Percentiles rank a stretch among this genome's conserved stretches.
Evolutionary conservation across 2,329 filamentous ascomycete species (phyloP).

Genomic region (Dothideomycetes sp.): DNA sequence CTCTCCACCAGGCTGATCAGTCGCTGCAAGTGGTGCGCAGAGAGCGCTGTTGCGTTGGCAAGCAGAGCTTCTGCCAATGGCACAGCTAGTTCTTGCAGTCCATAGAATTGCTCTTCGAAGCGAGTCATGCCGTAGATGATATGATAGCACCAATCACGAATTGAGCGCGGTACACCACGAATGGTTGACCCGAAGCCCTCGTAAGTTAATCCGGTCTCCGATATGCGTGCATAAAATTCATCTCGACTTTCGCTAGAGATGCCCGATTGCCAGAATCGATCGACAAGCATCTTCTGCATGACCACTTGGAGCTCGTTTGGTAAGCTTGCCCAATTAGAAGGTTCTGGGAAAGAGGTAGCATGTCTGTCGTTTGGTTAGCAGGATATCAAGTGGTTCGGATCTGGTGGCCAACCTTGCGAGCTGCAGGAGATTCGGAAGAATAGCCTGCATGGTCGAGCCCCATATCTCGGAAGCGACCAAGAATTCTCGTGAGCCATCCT

Average conservation of each 20-base stretch:
- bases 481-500: conserved; percentile 61
- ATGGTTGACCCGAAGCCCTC: conserved; percentile 93
- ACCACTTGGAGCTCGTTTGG: conserved; percentile 65
- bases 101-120: conserved; percentile 80
- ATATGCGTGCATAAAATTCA: conserved; percentile 87
- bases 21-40: conserved; percentile 89
- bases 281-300: conserved; percentile 74
- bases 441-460: conserved; percentile 68
- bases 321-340: conserved; percentile 69
- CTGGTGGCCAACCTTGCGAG: conserved; percentile 48
- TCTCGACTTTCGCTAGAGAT: conserved; percentile 94
- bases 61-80: conserved; percentile 80
- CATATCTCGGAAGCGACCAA: conserved; percentile 71
- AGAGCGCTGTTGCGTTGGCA: conserved; percentile 68
- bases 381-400: not conserved
- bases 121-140: conserved; percentile 90
- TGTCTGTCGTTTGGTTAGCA: conserved; percentile 40
- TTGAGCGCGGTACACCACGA: conserved; percentile 74
- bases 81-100: conserved; percentile 70
- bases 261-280: conserved; percentile 96
- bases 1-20: conserved; percentile 79
- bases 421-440: conserved; percentile 81
- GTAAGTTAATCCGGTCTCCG: conserved; percentile 76
- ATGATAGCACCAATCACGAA: conserved; percentile 87
- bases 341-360: conserved; percentile 84